Base-by-base conservation (phyloP, 2,329 filamentous ascomycete genomes). In the Diaporthe batatas region DNA sequence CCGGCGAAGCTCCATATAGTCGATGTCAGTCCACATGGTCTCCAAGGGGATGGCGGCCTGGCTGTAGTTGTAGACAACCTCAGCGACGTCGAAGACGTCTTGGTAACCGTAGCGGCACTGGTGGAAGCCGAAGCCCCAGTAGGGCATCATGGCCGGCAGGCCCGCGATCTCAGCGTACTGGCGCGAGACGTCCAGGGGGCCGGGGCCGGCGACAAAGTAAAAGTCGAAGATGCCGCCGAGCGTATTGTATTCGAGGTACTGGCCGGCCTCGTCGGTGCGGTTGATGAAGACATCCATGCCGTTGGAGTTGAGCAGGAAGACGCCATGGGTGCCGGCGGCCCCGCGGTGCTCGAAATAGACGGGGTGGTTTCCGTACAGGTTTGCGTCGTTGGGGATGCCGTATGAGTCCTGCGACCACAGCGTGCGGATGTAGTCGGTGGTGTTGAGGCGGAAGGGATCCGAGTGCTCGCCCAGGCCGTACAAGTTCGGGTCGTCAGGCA, bases 381-480 rank as follows among this genome's bases (percentile, higher is more conserved):
- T 95, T 23, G 87, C 84, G 1, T 88, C 88, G 1, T 84, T 80
- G 0, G 92, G 92, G 0, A 91, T 84, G 1, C 82, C 82, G 75
- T 91, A 93, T 0, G 91, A 86, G 81, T 94, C 93, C 16, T 91
- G 86, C 65, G 90, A 91, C 88, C 91, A 94, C 3, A 94, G 79
- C 0, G 92, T 93, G 51, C 93, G 89, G 44, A 89, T 91, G 79
- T 93, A 93, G 80, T 92, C 88, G 42, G 88, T 90, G 0, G 90
- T 92, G 74, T 91, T 90, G 73, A 95, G 84, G 59, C 89, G 87
- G 77, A 94, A 90, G 1, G 90, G 85, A 76, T 95, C 93, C 2
- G 89, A 91, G 79, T 94, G 92, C 82, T 96, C 93, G 47, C 94
- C 94, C 2, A 96, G 86, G 0, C 94, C 94, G 79, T 96, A 96